Evolutionary conservation across 495 filamentous ascomycete species (phyloP), one percentile per base, ranked within the genome.

Genomic region (Hypoxylon intermedium): DNA sequence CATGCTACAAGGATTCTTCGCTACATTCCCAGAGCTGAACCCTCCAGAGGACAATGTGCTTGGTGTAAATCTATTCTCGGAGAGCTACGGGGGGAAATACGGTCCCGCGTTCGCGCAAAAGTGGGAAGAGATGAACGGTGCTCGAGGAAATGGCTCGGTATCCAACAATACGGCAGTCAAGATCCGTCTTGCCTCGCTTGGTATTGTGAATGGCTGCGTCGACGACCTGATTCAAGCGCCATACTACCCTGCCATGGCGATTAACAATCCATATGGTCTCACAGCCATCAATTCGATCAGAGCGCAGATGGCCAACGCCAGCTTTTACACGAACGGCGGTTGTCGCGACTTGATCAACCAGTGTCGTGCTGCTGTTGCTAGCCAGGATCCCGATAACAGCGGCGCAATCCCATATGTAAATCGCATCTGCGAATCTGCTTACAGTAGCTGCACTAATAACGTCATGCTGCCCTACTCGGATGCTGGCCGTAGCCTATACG

Each of bases 211-310:
- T 68, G 90, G 88, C 31, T 92, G 91, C 58, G 78, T 93, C 43
- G 90, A 95, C 71, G 80, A 85, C 43, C 67, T 85, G n/a, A 79
- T 86, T 6, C 89, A 93, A 74, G 80, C 75, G 9, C 82, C 84
- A 1, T 82, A 75, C 41, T 93, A 92, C 63, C 82, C 87, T 1
- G 69, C 79, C 12, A 86, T 90, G 71, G 87, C 87, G 11, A 79
- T 84, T 42, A 85, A 87, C 72, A 96, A 94, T 65, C 88, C 89
- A 3, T 95, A 92, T 63, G 85, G 84, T 6, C 82, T 93, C 21
- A 67, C 85, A 52, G 77, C 85, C 0, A 82, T 91, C 65, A 76
- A 63, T 63, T 75, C 60, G 62, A 81, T 72, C 41, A 59, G 62
- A 74, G 78, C 62, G 21, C 65, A 47, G 26, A 67, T 67, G 53